Evolutionary conservation across 2,329 filamentous ascomycete genomes (phyloP).

Genomic region (Aureobasidium sp.): DNA sequence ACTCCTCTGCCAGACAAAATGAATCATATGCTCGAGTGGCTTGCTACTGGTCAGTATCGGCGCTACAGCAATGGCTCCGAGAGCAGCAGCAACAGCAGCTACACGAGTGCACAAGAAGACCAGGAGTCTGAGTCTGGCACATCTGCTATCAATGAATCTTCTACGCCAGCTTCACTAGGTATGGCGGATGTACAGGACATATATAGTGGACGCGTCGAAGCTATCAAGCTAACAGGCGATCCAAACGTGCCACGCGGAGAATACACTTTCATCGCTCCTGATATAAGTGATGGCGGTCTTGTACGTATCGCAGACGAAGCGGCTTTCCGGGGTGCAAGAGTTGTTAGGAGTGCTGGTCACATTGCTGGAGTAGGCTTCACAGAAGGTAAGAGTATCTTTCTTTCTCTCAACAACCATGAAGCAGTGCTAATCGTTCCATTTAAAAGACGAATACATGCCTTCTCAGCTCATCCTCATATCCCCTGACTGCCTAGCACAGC

Average conservation of each 20-base stretch:
- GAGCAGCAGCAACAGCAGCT: slow-evolving; percentile 20
- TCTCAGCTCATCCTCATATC: slow-evolving; percentile 74
- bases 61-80: slow-evolving; percentile 19
- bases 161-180: neutral
- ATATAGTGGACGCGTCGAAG: slow-evolving; percentile 65
- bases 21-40: slow-evolving; percentile 27
- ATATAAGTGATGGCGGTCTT: slow-evolving; percentile 62
- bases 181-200: slow-evolving; percentile 25
- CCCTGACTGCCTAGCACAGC: slow-evolving; percentile 68
- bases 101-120: slow-evolving; percentile 14
- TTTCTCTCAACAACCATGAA: neutral
- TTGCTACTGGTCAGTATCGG: slow-evolving; percentile 21
- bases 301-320: slow-evolving; percentile 57
- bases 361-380: slow-evolving; percentile 66
- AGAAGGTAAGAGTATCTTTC: slow-evolving; percentile 51
- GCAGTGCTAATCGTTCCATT: neutral
- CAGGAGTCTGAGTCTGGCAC: slow-evolving; percentile 8
- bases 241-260: slow-evolving; percentile 83
- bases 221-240: slow-evolving; percentile 87
- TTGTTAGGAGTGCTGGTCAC: slow-evolving; percentile 70
- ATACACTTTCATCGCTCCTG: slow-evolving; percentile 70
- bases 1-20: slow-evolving; percentile 33
- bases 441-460: slow-evolving; percentile 63
- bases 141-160: neutral
- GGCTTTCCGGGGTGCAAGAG: slow-evolving; percentile 64